Conservation (phyloP, 2,329 filamentous ascomycete species). For the Cadophora luteo-olivacea region DNA sequence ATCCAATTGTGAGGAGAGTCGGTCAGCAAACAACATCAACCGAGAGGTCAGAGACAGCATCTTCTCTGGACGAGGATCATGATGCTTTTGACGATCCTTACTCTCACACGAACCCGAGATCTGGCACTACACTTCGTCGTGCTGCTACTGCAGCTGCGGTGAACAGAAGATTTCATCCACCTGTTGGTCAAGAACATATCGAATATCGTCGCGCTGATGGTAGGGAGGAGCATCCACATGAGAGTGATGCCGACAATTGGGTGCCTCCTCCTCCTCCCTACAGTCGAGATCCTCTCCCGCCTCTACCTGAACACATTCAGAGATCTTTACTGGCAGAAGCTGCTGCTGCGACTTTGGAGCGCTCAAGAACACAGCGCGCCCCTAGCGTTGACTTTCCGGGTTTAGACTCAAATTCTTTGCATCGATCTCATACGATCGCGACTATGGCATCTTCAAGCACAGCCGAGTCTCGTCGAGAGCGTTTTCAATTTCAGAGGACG, state of each 20-base stretch:
- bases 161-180: conserved; percentile 70
- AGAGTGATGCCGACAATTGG: conserved; percentile 90
- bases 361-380: conserved; percentile 37
- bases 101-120: conserved; percentile 74
- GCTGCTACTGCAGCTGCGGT: conserved; percentile 79
- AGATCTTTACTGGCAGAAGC: conserved; percentile 43
- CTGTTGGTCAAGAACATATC: conserved; percentile 59
- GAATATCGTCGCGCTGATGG: conserved; percentile 74
- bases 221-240: conserved; percentile 76
- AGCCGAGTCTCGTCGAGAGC: conserved; percentile 36
- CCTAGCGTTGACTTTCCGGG: conserved; percentile 38
- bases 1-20: conserved; percentile 28
- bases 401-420: conserved; percentile 34
- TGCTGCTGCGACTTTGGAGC: conserved; percentile 38
- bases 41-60: conserved; percentile 36
- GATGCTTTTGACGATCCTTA: conserved; percentile 74
- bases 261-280: conserved; percentile 86
- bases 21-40: conserved; percentile 32
- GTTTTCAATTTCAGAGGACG: conserved; percentile 45
- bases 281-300: conserved; percentile 60
- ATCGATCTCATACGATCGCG: conserved; percentile 39
- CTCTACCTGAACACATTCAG: conserved; percentile 45
- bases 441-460: conserved; percentile 35
- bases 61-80: conserved; percentile 45
- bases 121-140: conserved; percentile 71